These are phyloP conservation scores for Pythium guiyangense DNA, from an alignment of 352 stramenopile species.

Conservation along the genomic window DNA sequence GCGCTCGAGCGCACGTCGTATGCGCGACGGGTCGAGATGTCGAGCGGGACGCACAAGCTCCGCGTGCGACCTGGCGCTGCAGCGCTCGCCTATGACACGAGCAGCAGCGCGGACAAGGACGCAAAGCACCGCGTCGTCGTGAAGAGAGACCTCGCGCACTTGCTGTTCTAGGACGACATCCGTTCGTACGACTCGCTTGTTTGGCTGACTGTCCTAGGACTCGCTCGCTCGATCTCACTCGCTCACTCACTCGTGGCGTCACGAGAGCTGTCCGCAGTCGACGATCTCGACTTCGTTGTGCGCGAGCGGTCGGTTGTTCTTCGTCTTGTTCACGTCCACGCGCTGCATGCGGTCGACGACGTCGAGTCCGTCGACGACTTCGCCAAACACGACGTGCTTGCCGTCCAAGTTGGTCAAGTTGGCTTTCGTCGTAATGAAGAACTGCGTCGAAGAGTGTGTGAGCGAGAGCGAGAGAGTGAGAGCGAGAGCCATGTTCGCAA, in stretches of 20 bases:
- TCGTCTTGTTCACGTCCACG: conserved; percentile 44
- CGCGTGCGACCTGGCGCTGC: conserved; percentile 39
- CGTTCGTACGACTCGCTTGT: neutral
- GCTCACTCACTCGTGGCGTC: neutral
- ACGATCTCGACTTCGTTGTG: conserved; percentile 60
- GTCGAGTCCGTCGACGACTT: conserved; percentile 83
- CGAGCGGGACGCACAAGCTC: conserved; percentile 45
- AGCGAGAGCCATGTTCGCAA: neutral
- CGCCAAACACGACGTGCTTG: conserved; percentile 97
- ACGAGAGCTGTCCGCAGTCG: conserved; percentile 54
- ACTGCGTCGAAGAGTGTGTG: conserved; percentile 23
- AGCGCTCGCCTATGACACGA: conserved; percentile 15
- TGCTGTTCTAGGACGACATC: conserved; percentile 36
- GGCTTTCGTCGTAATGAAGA: conserved; percentile 76
- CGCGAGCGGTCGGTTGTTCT: conserved; percentile 40
- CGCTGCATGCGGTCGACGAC: conserved; percentile 67
- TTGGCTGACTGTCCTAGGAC: neutral
- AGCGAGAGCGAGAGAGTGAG: no score
- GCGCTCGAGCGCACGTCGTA: conserved; percentile 29
- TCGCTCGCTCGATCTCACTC: no score
- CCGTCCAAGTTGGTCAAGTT: conserved; percentile 78
- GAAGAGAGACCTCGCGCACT: conserved; percentile 57
- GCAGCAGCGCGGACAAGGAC: conserved; percentile 16
- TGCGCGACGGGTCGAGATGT: conserved; percentile 41
- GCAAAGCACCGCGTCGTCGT: conserved; percentile 57